Percentiles rank a stretch among this genome's conserved stretches.
Conservation (phyloP, 768 basidiomycete genomes). For the Phlebiopsis flavidoalba region DNA sequence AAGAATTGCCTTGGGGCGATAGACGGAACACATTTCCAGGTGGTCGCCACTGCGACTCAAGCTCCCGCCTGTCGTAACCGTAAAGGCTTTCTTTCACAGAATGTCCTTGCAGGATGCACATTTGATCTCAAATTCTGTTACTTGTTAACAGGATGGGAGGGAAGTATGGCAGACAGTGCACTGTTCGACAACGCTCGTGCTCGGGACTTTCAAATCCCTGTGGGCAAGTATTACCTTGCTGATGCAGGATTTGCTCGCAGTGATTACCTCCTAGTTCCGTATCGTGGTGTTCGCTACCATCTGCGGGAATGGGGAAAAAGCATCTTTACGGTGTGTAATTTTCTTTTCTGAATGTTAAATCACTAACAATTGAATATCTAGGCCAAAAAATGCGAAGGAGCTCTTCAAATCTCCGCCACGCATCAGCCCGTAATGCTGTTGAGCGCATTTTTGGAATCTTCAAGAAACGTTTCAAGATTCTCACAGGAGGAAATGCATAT, state of each 20-base stretch:
- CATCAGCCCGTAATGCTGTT: constrained; percentile 13
- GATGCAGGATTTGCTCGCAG: not conserved
- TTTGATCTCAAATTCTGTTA: constrained; percentile 24
- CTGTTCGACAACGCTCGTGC: constrained; percentile 22
- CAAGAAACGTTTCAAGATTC: constrained; percentile 14
- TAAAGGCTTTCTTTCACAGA: constrained; percentile 24
- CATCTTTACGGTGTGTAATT: not conserved
- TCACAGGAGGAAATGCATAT: not conserved
- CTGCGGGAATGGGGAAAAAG: not conserved
- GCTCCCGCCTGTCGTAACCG: constrained; percentile 11
- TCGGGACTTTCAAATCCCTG: not conserved
- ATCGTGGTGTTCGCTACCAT: not conserved
- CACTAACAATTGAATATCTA: not conserved
- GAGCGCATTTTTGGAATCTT: constrained; percentile 20
- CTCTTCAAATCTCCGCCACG: constrained; percentile 15
- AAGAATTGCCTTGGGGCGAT: not conserved
- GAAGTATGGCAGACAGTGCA: constrained; percentile 22
- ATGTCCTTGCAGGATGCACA: constrained; percentile 23
- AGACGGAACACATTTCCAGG: not conserved
- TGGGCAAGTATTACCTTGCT: not conserved
- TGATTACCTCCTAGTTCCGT: not conserved
- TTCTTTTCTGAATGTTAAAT: not conserved
- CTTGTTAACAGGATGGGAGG: constrained; percentile 23
- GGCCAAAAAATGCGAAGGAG: not conserved
- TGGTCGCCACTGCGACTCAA: too few relatives aligned